These are phyloP conservation scores for Luffa acutangula DNA, from an alignment of 306 rosid genomes.

Conservation along the genomic window DNA sequence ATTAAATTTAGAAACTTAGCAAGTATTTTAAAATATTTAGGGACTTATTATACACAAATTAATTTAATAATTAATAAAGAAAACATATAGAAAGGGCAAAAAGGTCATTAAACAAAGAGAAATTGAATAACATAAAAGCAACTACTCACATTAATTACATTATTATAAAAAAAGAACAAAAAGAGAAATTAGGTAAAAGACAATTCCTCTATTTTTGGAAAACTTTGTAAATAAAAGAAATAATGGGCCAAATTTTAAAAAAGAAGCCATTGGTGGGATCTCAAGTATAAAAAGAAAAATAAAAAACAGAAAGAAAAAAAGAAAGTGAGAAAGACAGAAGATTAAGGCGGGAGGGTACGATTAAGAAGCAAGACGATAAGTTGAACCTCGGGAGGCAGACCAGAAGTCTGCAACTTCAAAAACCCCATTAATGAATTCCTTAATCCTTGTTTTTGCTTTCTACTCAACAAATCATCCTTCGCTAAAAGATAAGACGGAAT, in stretches of 20 bases:
- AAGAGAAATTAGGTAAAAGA: conserved; percentile 5
- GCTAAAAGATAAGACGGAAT: background rate
- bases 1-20: too few species aligned
- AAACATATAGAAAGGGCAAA: too few species aligned
- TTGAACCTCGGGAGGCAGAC: background rate
- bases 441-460: background rate
- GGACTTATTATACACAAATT: too few species aligned
- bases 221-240: conserved; percentile 1
- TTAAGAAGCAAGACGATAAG: background rate
- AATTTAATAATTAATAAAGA: too few species aligned
- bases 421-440: background rate
- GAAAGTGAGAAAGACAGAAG: background rate
- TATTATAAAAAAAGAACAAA: background rate
- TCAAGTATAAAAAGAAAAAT: background rate
- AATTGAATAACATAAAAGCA: background rate
- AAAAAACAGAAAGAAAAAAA: background rate
- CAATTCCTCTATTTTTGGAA: background rate
- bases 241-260: background rate
- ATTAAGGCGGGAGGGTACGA: conserved; percentile 7
- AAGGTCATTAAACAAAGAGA: background rate
- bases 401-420: conserved; percentile 6
- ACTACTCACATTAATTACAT: background rate
- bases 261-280: background rate
- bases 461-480: background rate
- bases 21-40: too few species aligned